These are phyloP conservation scores for Cercophora sp. DNA, from an alignment of 495 filamentous ascomycete species.

Conservation along the genomic window DNA sequence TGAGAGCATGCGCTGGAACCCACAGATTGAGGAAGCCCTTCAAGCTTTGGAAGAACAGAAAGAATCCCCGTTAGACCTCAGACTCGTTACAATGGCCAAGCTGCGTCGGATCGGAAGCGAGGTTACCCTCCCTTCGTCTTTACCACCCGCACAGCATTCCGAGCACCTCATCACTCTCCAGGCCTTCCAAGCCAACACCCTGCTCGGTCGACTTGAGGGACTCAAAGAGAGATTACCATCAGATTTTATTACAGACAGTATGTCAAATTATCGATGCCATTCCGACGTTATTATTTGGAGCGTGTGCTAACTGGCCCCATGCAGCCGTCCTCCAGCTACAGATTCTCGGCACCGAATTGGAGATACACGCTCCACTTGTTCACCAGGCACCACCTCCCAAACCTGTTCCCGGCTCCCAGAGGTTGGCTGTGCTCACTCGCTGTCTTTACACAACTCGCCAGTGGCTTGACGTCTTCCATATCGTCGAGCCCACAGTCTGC, in stretches of 20 bases:
- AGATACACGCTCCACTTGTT: too few relatives aligned
- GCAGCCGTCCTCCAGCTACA: constrained; percentile 4
- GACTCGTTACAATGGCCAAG: constrained; percentile 41
- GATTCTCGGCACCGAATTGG: constrained; percentile 1
- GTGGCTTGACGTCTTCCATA: constrained; percentile 21
- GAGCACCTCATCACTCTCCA: too few relatives aligned
- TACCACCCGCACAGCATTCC: background rate
- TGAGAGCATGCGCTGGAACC: constrained; percentile 47
- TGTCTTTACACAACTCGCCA: constrained; percentile 12
- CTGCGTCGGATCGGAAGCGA: constrained; percentile 38
- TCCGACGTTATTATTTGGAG: background rate
- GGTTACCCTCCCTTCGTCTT: background rate
- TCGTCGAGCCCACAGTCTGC: constrained; percentile 1
- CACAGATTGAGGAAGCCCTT: constrained; percentile 48
- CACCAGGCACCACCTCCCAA: too few relatives aligned
- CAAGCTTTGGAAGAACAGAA: constrained; percentile 35
- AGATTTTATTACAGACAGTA: background rate
- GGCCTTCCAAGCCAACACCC: constrained; percentile 4
- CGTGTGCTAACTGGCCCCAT: too few relatives aligned
- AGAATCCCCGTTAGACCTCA: constrained; percentile 41
- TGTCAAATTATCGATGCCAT: too few relatives aligned
- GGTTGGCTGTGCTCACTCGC: background rate
- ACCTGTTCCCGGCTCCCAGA: background rate
- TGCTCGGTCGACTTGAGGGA: background rate
- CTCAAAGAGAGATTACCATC: background rate